Conservation (phyloP, 2,329 filamentous ascomycete species). For the Trichoderma atrobrunneum region DNA sequence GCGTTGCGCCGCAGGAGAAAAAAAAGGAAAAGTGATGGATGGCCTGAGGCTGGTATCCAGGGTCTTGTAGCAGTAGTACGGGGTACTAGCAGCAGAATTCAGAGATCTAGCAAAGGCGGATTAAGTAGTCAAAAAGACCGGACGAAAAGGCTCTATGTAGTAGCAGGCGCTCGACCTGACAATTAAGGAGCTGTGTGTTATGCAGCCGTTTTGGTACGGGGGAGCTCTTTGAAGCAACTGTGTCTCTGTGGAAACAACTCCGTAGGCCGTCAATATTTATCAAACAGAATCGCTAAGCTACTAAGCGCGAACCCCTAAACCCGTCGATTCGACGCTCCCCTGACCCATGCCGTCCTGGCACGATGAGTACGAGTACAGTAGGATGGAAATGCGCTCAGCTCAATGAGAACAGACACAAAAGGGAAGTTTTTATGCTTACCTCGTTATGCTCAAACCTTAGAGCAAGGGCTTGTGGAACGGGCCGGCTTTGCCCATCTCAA, state of each 20-base stretch:
- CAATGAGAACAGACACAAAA: not conserved
- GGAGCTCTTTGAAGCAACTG: not conserved
- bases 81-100: not conserved
- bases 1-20: not conserved
- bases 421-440: slow-evolving; percentile 12
- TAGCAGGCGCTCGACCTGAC: not conserved
- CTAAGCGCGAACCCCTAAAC: not conserved
- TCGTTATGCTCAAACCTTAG: not conserved
- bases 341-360: not conserved
- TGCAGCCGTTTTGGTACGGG: not conserved
- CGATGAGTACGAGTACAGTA: not conserved
- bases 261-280: not conserved
- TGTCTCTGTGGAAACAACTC: not conserved
- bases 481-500: slow-evolving; percentile 10
- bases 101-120: not conserved
- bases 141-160: not conserved
- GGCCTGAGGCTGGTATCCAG: not conserved
- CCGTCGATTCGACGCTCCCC: not conserved
- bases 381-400: not conserved
- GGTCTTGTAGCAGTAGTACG: not conserved
- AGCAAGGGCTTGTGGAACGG: slow-evolving; percentile 15
- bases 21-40: not conserved
- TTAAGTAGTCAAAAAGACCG: not conserved
- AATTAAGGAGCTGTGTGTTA: slow-evolving; percentile 6
- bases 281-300: not conserved